These are phyloP conservation scores for Dactylellina parvicollis DNA, from an alignment of 2,329 filamentous ascomycete species.

Conservation along the genomic window DNA sequence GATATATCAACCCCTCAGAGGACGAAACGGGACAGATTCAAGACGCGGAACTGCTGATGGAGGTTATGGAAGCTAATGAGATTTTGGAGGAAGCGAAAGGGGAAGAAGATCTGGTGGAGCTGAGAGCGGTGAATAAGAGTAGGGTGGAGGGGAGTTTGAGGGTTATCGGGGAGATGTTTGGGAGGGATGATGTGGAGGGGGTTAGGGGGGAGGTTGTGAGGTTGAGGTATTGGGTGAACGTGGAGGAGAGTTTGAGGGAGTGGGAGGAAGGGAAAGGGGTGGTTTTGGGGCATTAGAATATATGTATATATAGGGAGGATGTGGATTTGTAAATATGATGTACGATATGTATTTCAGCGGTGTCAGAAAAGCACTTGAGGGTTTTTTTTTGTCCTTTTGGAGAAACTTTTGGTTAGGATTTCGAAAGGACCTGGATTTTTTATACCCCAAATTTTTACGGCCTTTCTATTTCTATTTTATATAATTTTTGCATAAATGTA, in stretches of 20 bases:
- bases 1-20: conserved; percentile 75
- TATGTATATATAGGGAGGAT: conserved; percentile 23
- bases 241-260: conserved; percentile 76
- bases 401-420: too few species aligned
- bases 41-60: conserved; percentile 75
- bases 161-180: conserved; percentile 73
- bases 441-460: too few species aligned
- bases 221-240: conserved; percentile 90
- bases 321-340: too few species aligned
- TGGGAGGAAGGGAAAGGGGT: conserved; percentile 83
- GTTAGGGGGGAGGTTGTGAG: conserved; percentile 78
- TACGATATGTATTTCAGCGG: neutral
- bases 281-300: conserved; percentile 66
- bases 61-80: conserved; percentile 82
- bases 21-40: conserved; percentile 79
- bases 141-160: conserved; percentile 73
- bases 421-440: neutral
- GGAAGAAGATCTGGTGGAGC: conserved; percentile 71
- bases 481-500: neutral
- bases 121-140: conserved; percentile 74
- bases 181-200: conserved; percentile 70
- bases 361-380: neutral
- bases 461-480: neutral
- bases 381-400: too few species aligned
- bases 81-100: conserved; percentile 74